Base-by-base conservation (phyloP, 2,329 filamentous ascomycete genomes). In the Calycina herbarum region DNA sequence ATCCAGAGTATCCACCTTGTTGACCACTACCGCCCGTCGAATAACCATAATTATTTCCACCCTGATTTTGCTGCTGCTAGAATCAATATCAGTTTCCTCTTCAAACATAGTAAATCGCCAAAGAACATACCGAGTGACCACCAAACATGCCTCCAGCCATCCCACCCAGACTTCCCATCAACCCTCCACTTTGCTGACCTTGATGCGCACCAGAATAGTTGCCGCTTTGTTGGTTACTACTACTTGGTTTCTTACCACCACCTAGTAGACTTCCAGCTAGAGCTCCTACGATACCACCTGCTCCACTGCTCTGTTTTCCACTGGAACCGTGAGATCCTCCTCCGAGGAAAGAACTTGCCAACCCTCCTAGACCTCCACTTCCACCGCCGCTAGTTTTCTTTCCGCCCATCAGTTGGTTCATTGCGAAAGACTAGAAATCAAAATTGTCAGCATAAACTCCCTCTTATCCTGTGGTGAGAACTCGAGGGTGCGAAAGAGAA, bases 41-140 rank as follows among this genome's bases (percentile, higher is more conserved):
- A 76, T 90, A 90, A 38, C 87, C 89, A 74, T 85, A 92, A 2
- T 66, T 35, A 73, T 83, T 85, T 80, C 84, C 68, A 33, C 51
- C 54, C 17, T 68, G 66, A 66, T 75, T 67, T 66, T 73, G 40
- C 35, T 15, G 57, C 56, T 31, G 40, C 15, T 38, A 68, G 66
- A 63, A 77, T 29, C 73, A 17, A 40, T 59, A n/a, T 27, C 38
- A 42, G 6, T 27, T 29, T 35, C 45, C 40, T 8, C 11, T 42
- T n/a, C 13, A 38, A 7, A 1, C 27, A 29, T 4, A 4, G 27
- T 3, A 29, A 29, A 4, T 29, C 13, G n/a, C 3, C 2, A 6
- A 15, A 13, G 13, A 29, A 66, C 68, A 56, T 68, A 73, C 73
- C 62, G 67, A 64, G 29, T 60, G 59, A 66, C 58, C 51, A 6